These are phyloP conservation scores for Cicer judaicum DNA, from an alignment of 306 rosid species.

Conservation along the genomic window DNA sequence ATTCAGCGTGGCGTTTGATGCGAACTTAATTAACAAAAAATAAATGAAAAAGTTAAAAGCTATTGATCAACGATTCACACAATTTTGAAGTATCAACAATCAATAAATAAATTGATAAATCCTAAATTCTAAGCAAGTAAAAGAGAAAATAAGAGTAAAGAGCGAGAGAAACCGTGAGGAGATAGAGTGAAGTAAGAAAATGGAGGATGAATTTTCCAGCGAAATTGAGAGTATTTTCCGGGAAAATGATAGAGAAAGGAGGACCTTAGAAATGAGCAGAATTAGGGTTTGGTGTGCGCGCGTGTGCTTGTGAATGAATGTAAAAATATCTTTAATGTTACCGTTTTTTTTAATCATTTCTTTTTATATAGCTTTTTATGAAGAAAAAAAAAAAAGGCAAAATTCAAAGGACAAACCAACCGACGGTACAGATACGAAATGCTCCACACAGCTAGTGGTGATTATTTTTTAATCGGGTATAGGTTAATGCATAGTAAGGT, in stretches of 20 bases:
- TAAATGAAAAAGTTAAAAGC: neutral
- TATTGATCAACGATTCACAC: neutral
- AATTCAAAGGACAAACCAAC: neutral
- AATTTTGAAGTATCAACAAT: neutral
- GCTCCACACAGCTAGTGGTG: too few relatives aligned
- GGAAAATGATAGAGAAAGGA: conserved; percentile 42
- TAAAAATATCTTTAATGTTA: conserved; percentile 25
- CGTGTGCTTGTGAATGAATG: conserved; percentile 10
- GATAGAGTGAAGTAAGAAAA: conserved; percentile 12
- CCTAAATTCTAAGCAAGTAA: neutral
- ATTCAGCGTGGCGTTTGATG: neutral
- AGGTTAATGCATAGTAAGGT: too few relatives aligned
- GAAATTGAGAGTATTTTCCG: conserved; percentile 40
- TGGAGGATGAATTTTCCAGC: conserved; percentile 18
- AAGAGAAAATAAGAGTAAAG: conserved; percentile 2
- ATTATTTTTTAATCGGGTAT: too few relatives aligned
- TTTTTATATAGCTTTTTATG: conserved; percentile 4
- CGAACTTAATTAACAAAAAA: conserved; percentile 9
- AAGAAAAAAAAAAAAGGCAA: neutral
- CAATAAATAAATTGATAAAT: neutral
- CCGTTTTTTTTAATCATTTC: neutral
- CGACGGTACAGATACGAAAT: too few relatives aligned
- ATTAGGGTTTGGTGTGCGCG: conserved; percentile 40
- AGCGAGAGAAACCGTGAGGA: conserved; percentile 13
- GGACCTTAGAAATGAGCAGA: conserved; percentile 16